Evolutionary conservation across 2,329 filamentous ascomycete genomes (phyloP), one percentile per base, ranked within the genome.

Genomic region (Macrophomina pseudophaseolina): DNA sequence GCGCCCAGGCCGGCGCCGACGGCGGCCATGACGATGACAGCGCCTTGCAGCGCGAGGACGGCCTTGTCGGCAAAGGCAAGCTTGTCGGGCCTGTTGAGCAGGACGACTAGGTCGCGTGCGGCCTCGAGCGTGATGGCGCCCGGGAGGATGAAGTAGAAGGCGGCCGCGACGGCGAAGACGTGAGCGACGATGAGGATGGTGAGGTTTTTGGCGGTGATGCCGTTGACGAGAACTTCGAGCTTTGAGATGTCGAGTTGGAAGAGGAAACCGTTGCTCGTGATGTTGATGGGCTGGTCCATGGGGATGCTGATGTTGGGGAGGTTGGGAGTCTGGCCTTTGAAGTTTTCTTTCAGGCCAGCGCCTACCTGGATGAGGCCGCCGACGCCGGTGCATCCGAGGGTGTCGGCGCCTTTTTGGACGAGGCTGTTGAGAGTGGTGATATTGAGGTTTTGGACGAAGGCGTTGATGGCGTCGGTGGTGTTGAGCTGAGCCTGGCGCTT

Each of bases 121-220:
- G 60, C 30, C 23, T 53, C 60, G 48, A 52, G 48, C 4, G 48
- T 28, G 33, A 64, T 23, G 48, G 48, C 35, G 23, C n/a, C 35
- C n/a, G 60, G 60, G 1, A 64, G 60, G 11, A 64, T 12, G 35
- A 64, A 52, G 60, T 64, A 64, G 48, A 64, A 42, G 35, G 60
- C 60, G 2, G 49, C 12, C 12, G 60, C 48, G 48, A 64, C 60
- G 60, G 38, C 35, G 48, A 46, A 2, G 33, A 64, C 60, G 48
- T 64, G 60, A 12, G 48, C 51, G n/a, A 32, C 40, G 23, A 64
- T 9, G 7, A 64, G 18, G 5, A 18, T 30, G 18, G 60, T 40
- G 4, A 64, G 30, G 1, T 35, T 42, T 16, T n/a, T 1, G 32
- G 35, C 16, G n/a, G 35, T 14, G 23, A 64, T 38, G 48, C 35